Evolutionary conservation across 2,329 filamentous ascomycete genomes (phyloP).

Genomic region (Zopfia rhizophila): DNA sequence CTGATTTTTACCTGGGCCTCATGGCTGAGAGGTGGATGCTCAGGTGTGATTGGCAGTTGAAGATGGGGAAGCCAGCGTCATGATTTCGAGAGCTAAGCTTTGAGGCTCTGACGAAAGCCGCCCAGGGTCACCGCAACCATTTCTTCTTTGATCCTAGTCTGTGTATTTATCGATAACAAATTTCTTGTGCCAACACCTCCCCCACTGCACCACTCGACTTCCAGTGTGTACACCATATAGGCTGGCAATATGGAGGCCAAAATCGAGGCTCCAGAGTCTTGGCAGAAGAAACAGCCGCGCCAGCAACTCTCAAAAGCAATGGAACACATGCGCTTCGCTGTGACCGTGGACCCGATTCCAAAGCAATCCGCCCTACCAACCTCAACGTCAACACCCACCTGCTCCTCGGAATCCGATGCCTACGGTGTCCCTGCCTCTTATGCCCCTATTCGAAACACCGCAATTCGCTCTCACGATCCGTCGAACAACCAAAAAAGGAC

Average conservation of each 20-base stretch:
- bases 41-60: neutral
- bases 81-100: constrained; percentile 28
- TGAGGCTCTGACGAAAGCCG: constrained; percentile 29
- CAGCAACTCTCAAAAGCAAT: constrained; percentile 63
- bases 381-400: constrained; percentile 21
- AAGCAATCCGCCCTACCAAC: constrained; percentile 23
- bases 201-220: constrained; percentile 5
- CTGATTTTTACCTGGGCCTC: constrained; percentile 25
- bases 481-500: constrained; percentile 82
- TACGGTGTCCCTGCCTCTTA: constrained; percentile 62
- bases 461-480: constrained; percentile 75
- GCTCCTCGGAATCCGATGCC: constrained; percentile 50
- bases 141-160: constrained; percentile 1
- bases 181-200: constrained; percentile 9
- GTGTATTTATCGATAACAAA: constrained; percentile 33
- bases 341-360: constrained; percentile 53
- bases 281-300: constrained; percentile 44
- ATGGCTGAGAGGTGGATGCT: constrained; percentile 17
- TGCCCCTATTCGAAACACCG: constrained; percentile 56
- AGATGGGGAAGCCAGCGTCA: constrained; percentile 3
- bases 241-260: constrained; percentile 35
- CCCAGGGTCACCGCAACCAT: too few species aligned
- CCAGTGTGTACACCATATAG: too few species aligned
- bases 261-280: constrained; percentile 24
- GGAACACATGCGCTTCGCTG: constrained; percentile 63